These are phyloP conservation scores for Gamsiella multidivaricata DNA, from an alignment of 192 early-diverging fungal species.

Conservation along the genomic window DNA sequence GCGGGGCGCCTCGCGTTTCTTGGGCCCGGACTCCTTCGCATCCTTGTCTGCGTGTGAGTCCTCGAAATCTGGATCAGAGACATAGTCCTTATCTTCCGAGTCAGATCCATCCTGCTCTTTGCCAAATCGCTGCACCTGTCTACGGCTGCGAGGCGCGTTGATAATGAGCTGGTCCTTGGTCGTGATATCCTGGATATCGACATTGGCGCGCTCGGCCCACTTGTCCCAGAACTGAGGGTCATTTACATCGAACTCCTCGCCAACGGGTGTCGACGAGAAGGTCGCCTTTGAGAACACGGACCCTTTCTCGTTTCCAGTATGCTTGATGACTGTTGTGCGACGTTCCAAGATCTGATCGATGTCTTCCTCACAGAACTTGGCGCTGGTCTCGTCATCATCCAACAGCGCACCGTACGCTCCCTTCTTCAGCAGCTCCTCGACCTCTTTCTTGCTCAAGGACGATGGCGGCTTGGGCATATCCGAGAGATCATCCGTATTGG, in stretches of 20 bases:
- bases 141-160: slow-evolving; percentile 72
- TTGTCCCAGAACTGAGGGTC: slow-evolving; percentile 94
- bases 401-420: slow-evolving; percentile 89
- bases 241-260: slow-evolving; percentile 75
- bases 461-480: slow-evolving; percentile 61
- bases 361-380: slow-evolving; percentile 87
- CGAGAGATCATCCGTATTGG: slow-evolving; percentile 57
- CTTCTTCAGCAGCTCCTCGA: slow-evolving; percentile 88
- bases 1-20: slow-evolving; percentile 55
- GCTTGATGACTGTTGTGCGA: slow-evolving; percentile 80
- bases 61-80: slow-evolving; percentile 62
- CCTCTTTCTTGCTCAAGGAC: slow-evolving; percentile 77
- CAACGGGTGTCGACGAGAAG: slow-evolving; percentile 60
- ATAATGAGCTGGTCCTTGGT: slow-evolving; percentile 74
- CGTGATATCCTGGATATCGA: slow-evolving; percentile 67
- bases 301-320: slow-evolving; percentile 74
- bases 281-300: slow-evolving; percentile 92
- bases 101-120: slow-evolving; percentile 53
- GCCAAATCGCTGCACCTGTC: slow-evolving; percentile 68
- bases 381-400: slow-evolving; percentile 81
- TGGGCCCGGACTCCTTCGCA: slow-evolving; percentile 41
- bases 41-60: slow-evolving; percentile 49
- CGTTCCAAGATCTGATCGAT: slow-evolving; percentile 90
- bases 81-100: slow-evolving; percentile 59
- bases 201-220: slow-evolving; percentile 79